phyloP scores from a whole-genome alignment of 1,284 basidiomycete species.

The Fistulina hepatica region DNA sequence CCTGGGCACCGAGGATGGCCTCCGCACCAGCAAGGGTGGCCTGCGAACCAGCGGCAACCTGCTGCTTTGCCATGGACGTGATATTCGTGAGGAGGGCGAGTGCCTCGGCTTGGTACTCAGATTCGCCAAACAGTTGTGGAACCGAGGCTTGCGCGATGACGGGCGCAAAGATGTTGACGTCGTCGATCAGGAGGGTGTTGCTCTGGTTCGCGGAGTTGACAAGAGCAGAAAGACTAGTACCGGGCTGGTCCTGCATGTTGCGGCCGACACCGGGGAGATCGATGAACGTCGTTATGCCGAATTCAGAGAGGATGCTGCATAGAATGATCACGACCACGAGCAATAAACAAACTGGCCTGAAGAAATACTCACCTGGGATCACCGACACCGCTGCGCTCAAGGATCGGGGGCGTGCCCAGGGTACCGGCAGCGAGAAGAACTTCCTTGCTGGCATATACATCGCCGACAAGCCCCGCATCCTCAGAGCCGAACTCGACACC shows the following conservation, averaged over 20 bases:
- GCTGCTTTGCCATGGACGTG: background rate
- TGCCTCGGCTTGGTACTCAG: background rate
- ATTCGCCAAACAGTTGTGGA: conserved; percentile 17
- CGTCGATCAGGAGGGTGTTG: conserved; percentile 11
- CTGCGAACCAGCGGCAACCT: background rate
- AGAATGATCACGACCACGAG: background rate
- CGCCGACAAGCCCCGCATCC: conserved; percentile 8
- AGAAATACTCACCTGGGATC: conserved; percentile 9
- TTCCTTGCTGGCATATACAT: conserved; percentile 15
- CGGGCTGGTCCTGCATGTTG: conserved; percentile 17
- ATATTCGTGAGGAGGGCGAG: background rate
- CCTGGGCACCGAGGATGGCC: background rate
- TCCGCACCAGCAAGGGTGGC: background rate
- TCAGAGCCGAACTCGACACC: conserved; percentile 17
- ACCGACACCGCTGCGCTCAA: conserved; percentile 21
- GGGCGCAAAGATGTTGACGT: conserved; percentile 17
- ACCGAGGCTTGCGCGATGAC: conserved; percentile 20
- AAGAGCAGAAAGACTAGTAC: conserved; percentile 16
- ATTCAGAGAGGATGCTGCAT: conserved; percentile 10
- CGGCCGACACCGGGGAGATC: conserved; percentile 20
- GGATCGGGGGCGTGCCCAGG: conserved; percentile 14
- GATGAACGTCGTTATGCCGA: conserved; percentile 16
- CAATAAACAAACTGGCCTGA: background rate
- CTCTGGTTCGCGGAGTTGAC: conserved; percentile 10
- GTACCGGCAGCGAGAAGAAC: conserved; percentile 19